A percentile compares a stretch with the other conserved stretches of the same genome.
Conservation (phyloP, 352 stramenopile genomes). For the Elongisporangium anandrum region DNA sequence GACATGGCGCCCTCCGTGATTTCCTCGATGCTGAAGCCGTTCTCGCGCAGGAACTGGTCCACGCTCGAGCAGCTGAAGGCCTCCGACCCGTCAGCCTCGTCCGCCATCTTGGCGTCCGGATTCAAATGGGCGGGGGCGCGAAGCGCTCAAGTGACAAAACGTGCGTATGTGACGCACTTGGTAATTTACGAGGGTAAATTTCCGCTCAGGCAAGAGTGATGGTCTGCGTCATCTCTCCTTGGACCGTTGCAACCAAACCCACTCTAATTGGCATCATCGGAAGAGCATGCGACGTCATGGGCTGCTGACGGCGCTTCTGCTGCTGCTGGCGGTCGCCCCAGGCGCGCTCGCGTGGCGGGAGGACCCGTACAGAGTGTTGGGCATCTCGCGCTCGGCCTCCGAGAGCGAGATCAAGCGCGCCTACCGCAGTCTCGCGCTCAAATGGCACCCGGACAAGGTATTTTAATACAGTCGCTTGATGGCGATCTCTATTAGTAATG, state of each 20-base stretch:
- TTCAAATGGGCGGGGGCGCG: conserved; percentile 8
- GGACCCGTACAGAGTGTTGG: conserved; percentile 74
- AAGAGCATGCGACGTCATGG: neutral
- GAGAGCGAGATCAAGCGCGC: conserved; percentile 80
- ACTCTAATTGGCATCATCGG: neutral
- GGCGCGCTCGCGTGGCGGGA: conserved; percentile 23
- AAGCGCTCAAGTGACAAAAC: neutral
- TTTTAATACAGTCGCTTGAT: neutral
- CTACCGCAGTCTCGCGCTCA: conserved; percentile 82
- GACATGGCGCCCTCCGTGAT: conserved; percentile 21
- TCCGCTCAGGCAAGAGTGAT: neutral
- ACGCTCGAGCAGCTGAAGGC: conserved; percentile 65
- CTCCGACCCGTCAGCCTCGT: conserved; percentile 19
- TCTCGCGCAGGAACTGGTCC: conserved; percentile 75
- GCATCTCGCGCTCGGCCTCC: conserved; percentile 49
- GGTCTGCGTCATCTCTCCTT: neutral
- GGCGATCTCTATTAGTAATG: neutral
- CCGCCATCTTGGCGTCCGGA: conserved; percentile 15
- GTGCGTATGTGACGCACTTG: neutral
- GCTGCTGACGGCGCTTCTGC: conserved; percentile 12
- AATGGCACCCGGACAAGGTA: conserved; percentile 91
- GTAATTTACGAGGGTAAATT: neutral
- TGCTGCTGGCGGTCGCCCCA: conserved; percentile 6
- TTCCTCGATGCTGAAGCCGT: conserved; percentile 53
- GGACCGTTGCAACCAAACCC: neutral